Base-by-base conservation (phyloP, 83 land plant species). In the Thuja plicata region DNA sequence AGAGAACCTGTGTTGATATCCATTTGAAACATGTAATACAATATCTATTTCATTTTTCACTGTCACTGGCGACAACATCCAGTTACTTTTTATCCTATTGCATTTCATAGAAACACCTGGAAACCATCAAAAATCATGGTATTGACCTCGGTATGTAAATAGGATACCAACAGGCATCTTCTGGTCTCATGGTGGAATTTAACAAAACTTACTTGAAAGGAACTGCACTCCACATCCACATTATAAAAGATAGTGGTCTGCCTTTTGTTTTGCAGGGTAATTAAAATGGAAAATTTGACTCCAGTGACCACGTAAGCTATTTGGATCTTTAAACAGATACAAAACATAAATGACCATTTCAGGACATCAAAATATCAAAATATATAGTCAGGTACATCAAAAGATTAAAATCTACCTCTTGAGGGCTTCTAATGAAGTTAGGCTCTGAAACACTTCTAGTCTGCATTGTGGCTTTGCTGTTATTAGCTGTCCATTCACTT, bases 381-480 rank as follows among this genome's bases (percentile, higher is more conserved):
- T 48, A 30, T 32, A 46, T 30, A 83, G 21, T 35, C 50, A 83
- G 55, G n/a, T 45, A n/a, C n/a, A n/a, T n/a, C n/a, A n/a, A n/a
- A 86, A 17, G 66, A 38, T 16, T 8, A 15, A 43, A 86, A 76
- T 46, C 17, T 85, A 94, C 99, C 96, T 97, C 95, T 87, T 89
- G 92, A 37, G 96, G 94, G 84, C 88, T 96, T 89, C 93, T 90
- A 73, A 95, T 95, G 88, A 98, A 95, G 88, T 97, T 95, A 52
- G 99, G 99, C 91, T 96, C 99, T 37, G 99, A 98, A 86, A 94
- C 88, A 90, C 99, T 98, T 87, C 99, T 92, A 66, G 92, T 90
- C 46, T 93, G 94, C 92, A 90, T 87, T 43, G 88, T 74, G 87
- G 87, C 90, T 90, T 87, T 93, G 52, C 83, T 87, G 37, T 74